Conservation (phyloP, 2,329 filamentous ascomycete species). For the Fusarium decemcellulare region DNA sequence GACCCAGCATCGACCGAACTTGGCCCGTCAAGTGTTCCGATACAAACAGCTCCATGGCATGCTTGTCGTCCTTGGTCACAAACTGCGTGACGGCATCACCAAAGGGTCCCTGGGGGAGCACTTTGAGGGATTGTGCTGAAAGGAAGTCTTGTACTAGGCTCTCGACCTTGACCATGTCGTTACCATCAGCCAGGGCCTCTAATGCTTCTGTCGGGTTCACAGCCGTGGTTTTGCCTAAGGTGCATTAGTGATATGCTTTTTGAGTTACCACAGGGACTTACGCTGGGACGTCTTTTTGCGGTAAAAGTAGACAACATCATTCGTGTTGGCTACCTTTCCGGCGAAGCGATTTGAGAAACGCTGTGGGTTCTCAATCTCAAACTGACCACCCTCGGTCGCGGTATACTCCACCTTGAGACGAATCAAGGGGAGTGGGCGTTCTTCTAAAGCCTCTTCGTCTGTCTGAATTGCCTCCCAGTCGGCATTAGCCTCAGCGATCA, state of each 20-base stretch:
- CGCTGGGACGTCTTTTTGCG: slow-evolving; percentile 81
- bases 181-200: slow-evolving; percentile 62
- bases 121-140: slow-evolving; percentile 88
- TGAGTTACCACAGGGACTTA: slow-evolving; percentile 19
- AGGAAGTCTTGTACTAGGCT: slow-evolving; percentile 91
- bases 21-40: slow-evolving; percentile 79
- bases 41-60: slow-evolving; percentile 88
- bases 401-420: slow-evolving; percentile 93
- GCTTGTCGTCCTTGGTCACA: slow-evolving; percentile 95
- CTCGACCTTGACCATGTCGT: slow-evolving; percentile 87
- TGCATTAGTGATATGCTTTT: slow-evolving; percentile 13
- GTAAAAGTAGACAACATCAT: slow-evolving; percentile 94
- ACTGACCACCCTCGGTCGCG: slow-evolving; percentile 85
- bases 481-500: slow-evolving; percentile 87
- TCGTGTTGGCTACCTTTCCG: slow-evolving; percentile 91
- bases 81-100: slow-evolving; percentile 94
- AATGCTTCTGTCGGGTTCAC: slow-evolving; percentile 75
- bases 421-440: slow-evolving; percentile 83
- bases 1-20: slow-evolving; percentile 76
- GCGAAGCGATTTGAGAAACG: slow-evolving; percentile 94
- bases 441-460: slow-evolving; percentile 70
- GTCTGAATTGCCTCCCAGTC: slow-evolving; percentile 88
- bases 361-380: slow-evolving; percentile 95
- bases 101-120: slow-evolving; percentile 92
- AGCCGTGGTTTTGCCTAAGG: slow-evolving; percentile 50